Evolutionary conservation across 768 basidiomycete species (phyloP).

Genomic region (Kwoniella dendrophila): DNA sequence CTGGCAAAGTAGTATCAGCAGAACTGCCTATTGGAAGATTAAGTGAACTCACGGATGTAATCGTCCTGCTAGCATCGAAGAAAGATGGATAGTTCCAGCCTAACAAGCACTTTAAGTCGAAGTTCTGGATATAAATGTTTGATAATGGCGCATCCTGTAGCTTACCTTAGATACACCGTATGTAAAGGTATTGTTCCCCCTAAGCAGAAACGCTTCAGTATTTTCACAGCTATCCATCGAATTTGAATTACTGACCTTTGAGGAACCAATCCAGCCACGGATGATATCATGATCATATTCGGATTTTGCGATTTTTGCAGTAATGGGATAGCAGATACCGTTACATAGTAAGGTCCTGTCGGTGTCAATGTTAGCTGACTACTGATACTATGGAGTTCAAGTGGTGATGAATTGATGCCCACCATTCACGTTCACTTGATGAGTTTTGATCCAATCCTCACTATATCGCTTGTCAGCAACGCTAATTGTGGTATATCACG

Average conservation of each 20-base stretch:
- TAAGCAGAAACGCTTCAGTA: background rate
- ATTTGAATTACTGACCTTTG: slow-evolving; percentile 15
- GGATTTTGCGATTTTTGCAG: slow-evolving; percentile 27
- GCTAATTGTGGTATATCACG: slow-evolving; percentile 16
- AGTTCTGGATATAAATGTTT: background rate
- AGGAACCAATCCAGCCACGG: slow-evolving; percentile 29
- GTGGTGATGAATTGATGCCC: no score
- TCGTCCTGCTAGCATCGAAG: slow-evolving; percentile 26
- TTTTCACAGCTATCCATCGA: background rate
- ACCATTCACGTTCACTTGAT: slow-evolving; percentile 33
- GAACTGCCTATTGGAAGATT: background rate
- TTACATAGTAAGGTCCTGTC: slow-evolving; percentile 31
- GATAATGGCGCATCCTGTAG: background rate
- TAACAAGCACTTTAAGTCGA: background rate
- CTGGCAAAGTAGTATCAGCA: slow-evolving; percentile 17
- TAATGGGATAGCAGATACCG: slow-evolving; percentile 25
- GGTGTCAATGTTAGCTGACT: background rate
- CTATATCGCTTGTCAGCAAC: slow-evolving; percentile 5
- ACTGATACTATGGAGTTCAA: background rate
- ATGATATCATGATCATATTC: slow-evolving; percentile 31
- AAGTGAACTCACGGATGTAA: slow-evolving; percentile 27
- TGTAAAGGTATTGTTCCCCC: slow-evolving; percentile 27
- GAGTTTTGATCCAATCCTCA: slow-evolving; percentile 26
- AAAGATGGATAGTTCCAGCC: slow-evolving; percentile 26
- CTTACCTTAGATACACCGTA: slow-evolving; percentile 36